Percentiles rank a stretch among this genome's conserved stretches.
Conservation (phyloP, 2,329 filamentous ascomycete species). For the Rosellinia necatrix region DNA sequence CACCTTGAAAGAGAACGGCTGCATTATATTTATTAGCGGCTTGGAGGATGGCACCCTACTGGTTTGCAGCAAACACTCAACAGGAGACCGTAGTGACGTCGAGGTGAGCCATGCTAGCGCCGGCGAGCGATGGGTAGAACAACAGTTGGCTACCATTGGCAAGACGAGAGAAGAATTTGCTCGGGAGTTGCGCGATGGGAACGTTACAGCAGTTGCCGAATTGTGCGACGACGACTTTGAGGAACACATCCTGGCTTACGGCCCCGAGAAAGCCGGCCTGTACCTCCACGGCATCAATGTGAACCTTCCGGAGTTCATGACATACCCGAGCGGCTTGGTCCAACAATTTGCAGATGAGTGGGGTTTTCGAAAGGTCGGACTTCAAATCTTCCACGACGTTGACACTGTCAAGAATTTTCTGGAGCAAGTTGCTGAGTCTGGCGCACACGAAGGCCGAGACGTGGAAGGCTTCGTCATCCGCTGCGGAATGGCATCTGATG, state of each 20-base stretch:
- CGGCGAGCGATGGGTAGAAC: slow-evolving; percentile 81
- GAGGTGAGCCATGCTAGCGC: slow-evolving; percentile 80
- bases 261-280: slow-evolving; percentile 79
- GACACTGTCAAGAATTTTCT: slow-evolving; percentile 77
- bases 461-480: slow-evolving; percentile 97
- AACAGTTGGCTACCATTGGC: slow-evolving; percentile 76
- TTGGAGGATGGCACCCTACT: slow-evolving; percentile 86
- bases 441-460: slow-evolving; percentile 86
- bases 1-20: slow-evolving; percentile 98
- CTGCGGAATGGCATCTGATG: slow-evolving; percentile 70
- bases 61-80: slow-evolving; percentile 99
- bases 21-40: slow-evolving; percentile 96
- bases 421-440: slow-evolving; percentile 83
- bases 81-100: slow-evolving; percentile 73
- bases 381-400: slow-evolving; percentile 77
- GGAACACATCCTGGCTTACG: slow-evolving; percentile 93
- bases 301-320: slow-evolving; percentile 90
- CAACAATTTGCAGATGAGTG: slow-evolving; percentile 88
- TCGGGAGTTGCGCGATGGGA: slow-evolving; percentile 73
- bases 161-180: slow-evolving; percentile 82
- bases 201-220: slow-evolving; percentile 93
- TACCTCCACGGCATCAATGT: slow-evolving; percentile 97
- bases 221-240: slow-evolving; percentile 96
- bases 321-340: slow-evolving; percentile 80
- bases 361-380: slow-evolving; percentile 90